Evolutionary conservation across 768 basidiomycete genomes (phyloP).

Genomic region (Chalciporus sphaerocephalus): DNA sequence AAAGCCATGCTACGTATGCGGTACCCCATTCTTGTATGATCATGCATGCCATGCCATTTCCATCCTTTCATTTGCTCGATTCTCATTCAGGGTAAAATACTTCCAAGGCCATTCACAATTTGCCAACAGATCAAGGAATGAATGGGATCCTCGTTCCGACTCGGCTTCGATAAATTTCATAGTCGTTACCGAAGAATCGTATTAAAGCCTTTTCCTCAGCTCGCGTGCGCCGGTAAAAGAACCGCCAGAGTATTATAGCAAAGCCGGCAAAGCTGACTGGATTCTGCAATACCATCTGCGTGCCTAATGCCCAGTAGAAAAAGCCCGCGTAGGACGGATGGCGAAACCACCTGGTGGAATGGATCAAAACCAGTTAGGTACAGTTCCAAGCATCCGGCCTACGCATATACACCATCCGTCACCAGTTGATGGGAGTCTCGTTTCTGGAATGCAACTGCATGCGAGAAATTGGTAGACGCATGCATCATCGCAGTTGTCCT

Average conservation of each 20-base stretch:
- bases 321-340: constrained; percentile 98
- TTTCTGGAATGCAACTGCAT: constrained; percentile 76
- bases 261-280: constrained; percentile 68
- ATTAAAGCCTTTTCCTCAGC: constrained; percentile 80
- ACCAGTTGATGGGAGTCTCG: constrained; percentile 73
- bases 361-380: neutral
- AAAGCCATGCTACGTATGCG: constrained; percentile 19
- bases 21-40: constrained; percentile 28
- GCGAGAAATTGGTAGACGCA: constrained; percentile 90
- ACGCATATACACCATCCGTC: constrained; percentile 87
- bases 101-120: neutral
- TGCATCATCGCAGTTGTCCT: constrained; percentile 96
- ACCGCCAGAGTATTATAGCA: constrained; percentile 68
- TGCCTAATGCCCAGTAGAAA: constrained; percentile 96
- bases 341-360: constrained; percentile 46
- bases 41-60: constrained; percentile 19
- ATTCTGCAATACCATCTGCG: constrained; percentile 89
- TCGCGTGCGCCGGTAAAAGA: constrained; percentile 78
- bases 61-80: constrained; percentile 4
- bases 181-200: constrained; percentile 87
- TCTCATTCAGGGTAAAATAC: neutral
- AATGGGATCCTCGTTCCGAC: constrained; percentile 91
- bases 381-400: constrained; percentile 27
- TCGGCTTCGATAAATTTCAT: constrained; percentile 64
- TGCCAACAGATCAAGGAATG: constrained; percentile 45